Evolutionary conservation across 306 rosid genomes (phyloP).

Genomic region (Calophaca sinica): DNA sequence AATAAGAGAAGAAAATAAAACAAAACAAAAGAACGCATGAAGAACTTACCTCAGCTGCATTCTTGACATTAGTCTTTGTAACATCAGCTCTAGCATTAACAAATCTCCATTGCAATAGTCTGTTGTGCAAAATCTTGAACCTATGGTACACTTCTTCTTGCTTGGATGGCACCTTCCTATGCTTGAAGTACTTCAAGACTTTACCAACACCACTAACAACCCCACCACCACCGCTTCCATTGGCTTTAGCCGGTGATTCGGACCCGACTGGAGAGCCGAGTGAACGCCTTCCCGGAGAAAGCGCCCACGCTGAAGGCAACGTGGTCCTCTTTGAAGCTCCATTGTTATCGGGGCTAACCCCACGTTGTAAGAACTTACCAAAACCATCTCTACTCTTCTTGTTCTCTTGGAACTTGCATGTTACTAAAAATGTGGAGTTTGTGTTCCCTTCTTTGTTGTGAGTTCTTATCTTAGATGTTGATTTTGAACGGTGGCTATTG

Average conservation of each 20-base stretch:
- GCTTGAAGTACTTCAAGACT: constrained; percentile 72
- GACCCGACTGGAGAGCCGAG: constrained; percentile 41
- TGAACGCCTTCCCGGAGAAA: constrained; percentile 70
- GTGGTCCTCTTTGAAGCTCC: constrained; percentile 47
- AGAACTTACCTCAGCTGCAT: constrained; percentile 53
- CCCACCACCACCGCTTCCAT: background rate
- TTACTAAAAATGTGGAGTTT: background rate
- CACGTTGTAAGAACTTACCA: constrained; percentile 42
- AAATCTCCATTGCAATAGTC: constrained; percentile 75
- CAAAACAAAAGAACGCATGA: no score
- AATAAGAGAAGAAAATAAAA: no score
- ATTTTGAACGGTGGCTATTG: constrained; percentile 51
- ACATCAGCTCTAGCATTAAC: constrained; percentile 64
- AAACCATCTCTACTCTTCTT: constrained; percentile 40
- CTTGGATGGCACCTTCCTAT: constrained; percentile 54
- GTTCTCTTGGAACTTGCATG: constrained; percentile 41
- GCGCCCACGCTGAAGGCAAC: constrained; percentile 80
- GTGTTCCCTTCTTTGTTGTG: constrained; percentile 37
- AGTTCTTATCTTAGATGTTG: constrained; percentile 54
- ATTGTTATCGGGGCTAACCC: constrained; percentile 43
- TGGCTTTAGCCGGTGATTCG: constrained; percentile 2
- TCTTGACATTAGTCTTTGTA: constrained; percentile 48
- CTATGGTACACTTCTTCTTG: constrained; percentile 68
- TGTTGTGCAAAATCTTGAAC: constrained; percentile 63
- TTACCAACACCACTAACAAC: constrained; percentile 50